A percentile compares a stretch with the other conserved stretches of the same genome.
These are phyloP conservation scores for Epichloe hybrida DNA, from an alignment of 2,329 filamentous ascomycete species.

Conservation along the genomic window DNA sequence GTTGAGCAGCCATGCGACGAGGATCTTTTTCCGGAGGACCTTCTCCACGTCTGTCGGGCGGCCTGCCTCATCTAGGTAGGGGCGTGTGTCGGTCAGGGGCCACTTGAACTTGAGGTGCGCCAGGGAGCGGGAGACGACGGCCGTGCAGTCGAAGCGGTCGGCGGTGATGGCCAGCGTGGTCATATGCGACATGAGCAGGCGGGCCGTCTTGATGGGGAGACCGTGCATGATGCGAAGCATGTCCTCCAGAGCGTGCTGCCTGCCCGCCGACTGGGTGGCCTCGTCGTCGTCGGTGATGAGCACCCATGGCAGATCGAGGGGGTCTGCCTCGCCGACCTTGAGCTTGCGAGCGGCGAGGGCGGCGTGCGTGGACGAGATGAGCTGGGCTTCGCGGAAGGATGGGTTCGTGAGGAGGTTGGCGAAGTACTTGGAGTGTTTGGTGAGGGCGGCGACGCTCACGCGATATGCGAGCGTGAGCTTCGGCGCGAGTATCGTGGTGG, in stretches of 20 bases:
- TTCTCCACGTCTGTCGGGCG: conserved; percentile 41
- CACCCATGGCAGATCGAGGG: conserved; percentile 45
- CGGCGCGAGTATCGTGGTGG: conserved; percentile 17
- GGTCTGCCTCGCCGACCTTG: conserved; percentile 33
- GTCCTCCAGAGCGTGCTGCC: conserved; percentile 51
- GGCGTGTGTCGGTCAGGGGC: conserved; percentile 31
- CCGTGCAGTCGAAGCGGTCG: conserved; percentile 57
- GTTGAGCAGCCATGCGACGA: conserved; percentile 52
- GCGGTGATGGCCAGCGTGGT: conserved; percentile 57
- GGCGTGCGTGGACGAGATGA: conserved; percentile 37
- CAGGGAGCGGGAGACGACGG: conserved; percentile 40
- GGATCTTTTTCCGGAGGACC: conserved; percentile 52
- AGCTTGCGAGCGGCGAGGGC: conserved; percentile 33
- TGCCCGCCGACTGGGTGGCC: conserved; percentile 45
- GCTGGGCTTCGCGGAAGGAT: conserved; percentile 48
- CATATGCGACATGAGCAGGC: conserved; percentile 44
- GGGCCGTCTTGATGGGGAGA: conserved; percentile 23
- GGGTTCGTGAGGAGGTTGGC: conserved; percentile 49
- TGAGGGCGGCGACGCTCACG: conserved; percentile 43
- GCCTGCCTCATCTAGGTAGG: conserved; percentile 24
- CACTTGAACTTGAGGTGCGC: conserved; percentile 39
- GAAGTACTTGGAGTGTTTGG: conserved; percentile 56
- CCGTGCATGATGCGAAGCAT: conserved; percentile 54
- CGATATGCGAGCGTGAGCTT: conserved; percentile 38
- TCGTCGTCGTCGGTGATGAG: conserved; percentile 54